Evolutionary conservation across 768 basidiomycete genomes (phyloP).

Genomic region (Boletus insuetus): DNA sequence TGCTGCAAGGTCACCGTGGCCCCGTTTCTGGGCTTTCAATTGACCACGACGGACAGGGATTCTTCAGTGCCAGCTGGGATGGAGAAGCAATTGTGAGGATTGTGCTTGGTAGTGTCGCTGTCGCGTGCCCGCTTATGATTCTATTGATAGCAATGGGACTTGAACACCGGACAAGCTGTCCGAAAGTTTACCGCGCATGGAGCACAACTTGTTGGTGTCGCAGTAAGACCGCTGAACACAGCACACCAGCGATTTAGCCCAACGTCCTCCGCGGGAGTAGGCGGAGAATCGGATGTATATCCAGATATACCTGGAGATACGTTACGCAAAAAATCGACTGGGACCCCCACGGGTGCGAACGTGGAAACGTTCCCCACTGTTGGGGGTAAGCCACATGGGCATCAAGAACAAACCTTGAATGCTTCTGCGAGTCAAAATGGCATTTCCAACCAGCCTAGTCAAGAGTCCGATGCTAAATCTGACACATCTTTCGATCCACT

Average conservation of each 20-base stretch:
- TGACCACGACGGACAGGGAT: conserved; percentile 76
- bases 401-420: conserved; percentile 12
- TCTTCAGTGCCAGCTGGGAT: conserved; percentile 95
- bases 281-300: conserved; percentile 19
- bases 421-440: conserved; percentile 23
- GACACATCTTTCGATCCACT: conserved; percentile 84
- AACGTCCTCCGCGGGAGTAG: conserved; percentile 23
- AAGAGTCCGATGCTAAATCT: conserved; percentile 64
- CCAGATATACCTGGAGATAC: conserved; percentile 8
- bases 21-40: conserved; percentile 86
- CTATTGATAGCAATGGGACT: conserved; percentile 86
- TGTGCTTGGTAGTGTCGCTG: neutral
- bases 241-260: conserved; percentile 32
- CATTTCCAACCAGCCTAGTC: conserved; percentile 23
- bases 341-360: conserved; percentile 18
- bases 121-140: conserved; percentile 5
- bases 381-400: conserved; percentile 19
- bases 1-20: conserved; percentile 63
- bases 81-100: conserved; percentile 75
- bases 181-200: conserved; percentile 80
- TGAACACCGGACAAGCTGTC: conserved; percentile 81
- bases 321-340: conserved; percentile 11
- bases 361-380: conserved; percentile 20
- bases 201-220: conserved; percentile 79
- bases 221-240: conserved; percentile 63